Conservation (phyloP, 805 yeast species). For the Ogataea pini region DNA sequence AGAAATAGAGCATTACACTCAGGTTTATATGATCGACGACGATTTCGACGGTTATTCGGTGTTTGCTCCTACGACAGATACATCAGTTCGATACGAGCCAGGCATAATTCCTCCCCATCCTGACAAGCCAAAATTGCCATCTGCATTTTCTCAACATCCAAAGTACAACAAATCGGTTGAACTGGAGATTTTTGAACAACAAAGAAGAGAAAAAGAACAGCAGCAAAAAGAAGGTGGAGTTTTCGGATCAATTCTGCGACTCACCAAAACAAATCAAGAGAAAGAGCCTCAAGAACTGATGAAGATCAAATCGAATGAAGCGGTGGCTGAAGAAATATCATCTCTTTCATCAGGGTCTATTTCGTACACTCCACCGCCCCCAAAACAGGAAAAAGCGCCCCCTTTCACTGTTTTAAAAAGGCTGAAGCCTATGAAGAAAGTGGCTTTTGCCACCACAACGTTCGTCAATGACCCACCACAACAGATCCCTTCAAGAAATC, state of each 20-base stretch:
- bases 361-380: slow-evolving; percentile 33
- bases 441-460: slow-evolving; percentile 74
- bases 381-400: slow-evolving; percentile 29
- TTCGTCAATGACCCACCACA: slow-evolving; percentile 86
- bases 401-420: slow-evolving; percentile 31
- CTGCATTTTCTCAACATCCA: slow-evolving; percentile 43
- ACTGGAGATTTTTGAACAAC: slow-evolving; percentile 23
- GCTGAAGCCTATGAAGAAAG: slow-evolving; percentile 53
- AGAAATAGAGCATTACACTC: slow-evolving; percentile 25
- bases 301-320: slow-evolving; percentile 21
- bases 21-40: slow-evolving; percentile 1
- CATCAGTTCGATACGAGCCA: slow-evolving; percentile 36
- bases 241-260: slow-evolving; percentile 35
- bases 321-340: slow-evolving; percentile 13
- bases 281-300: slow-evolving; percentile 15
- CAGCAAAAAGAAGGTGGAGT: slow-evolving; percentile 25
- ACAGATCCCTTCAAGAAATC: slow-evolving; percentile 85
- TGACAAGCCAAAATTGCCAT: slow-evolving; percentile 44
- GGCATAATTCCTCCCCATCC: slow-evolving; percentile 57
- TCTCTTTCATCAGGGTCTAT: slow-evolving; percentile 12
- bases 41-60: slow-evolving; percentile 14
- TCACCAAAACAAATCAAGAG: slow-evolving; percentile 28
- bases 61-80: slow-evolving; percentile 28
- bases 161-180: slow-evolving; percentile 31
- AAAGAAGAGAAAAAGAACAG: slow-evolving; percentile 18